Percentiles rank a stretch among this genome's conserved stretches.
These are phyloP conservation scores for Penicillium subrubescens DNA, from an alignment of 495 filamentous ascomycete genomes.

Conservation along the genomic window DNA sequence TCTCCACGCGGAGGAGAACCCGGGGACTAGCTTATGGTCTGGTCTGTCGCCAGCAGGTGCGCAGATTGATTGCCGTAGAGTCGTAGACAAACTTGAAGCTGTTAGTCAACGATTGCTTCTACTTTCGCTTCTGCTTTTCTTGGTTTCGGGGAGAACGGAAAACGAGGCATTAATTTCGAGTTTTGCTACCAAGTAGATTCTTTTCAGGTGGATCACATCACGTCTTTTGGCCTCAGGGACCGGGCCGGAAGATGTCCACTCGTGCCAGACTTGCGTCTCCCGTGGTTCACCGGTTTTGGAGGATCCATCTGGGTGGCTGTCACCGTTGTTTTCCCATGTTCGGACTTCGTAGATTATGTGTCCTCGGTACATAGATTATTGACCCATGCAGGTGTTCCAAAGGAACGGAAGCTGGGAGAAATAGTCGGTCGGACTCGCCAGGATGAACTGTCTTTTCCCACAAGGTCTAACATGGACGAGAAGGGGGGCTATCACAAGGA, in stretches of 20 bases:
- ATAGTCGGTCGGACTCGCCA: background rate
- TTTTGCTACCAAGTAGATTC: too few species aligned
- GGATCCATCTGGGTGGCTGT: background rate
- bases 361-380: too few species aligned
- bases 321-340: too few species aligned
- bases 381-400: background rate
- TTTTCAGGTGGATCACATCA: background rate
- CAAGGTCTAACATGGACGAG: too few species aligned
- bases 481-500: too few species aligned
- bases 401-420: background rate
- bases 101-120: background rate
- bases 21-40: background rate
- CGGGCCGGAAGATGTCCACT: slow-evolving; percentile 4
- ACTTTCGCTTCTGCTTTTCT: background rate
- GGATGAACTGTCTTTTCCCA: background rate
- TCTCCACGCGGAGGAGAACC: background rate
- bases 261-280: slow-evolving; percentile 11
- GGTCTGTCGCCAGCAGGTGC: too few species aligned
- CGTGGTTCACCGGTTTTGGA: slow-evolving; percentile 3
- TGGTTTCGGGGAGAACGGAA: background rate
- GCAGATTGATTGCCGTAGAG: background rate
- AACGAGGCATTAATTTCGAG: background rate
- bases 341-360: too few species aligned
- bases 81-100: background rate
- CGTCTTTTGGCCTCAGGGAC: background rate